Evolutionary conservation across 164 flowering plant genomes (phyloP).

Genomic region (Kalanchoe fedtschenkoi): DNA sequence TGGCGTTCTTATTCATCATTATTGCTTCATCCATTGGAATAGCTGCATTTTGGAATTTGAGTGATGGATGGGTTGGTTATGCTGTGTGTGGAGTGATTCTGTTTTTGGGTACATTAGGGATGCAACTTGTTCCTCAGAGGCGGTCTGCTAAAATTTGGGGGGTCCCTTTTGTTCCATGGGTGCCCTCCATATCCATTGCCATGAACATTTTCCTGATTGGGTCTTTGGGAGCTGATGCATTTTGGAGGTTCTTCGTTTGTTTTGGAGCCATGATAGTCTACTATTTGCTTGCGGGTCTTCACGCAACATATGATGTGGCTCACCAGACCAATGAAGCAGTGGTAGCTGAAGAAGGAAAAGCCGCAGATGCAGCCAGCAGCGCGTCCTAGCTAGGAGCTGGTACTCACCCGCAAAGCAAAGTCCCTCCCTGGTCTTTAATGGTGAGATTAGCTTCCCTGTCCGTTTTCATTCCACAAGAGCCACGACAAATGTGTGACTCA

Average conservation of each 20-base stretch:
- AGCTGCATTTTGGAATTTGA: constrained; percentile 29
- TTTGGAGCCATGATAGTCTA: constrained; percentile 55
- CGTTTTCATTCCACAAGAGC: too few relatives aligned
- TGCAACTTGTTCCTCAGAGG: constrained; percentile 38
- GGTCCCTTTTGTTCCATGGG: constrained; percentile 76
- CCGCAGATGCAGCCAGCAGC: background rate
- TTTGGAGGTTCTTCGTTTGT: constrained; percentile 62
- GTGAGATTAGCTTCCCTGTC: too few relatives aligned
- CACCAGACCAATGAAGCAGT: constrained; percentile 21
- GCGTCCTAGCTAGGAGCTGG: too few relatives aligned
- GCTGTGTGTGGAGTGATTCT: constrained; percentile 30
- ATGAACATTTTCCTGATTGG: constrained; percentile 75
- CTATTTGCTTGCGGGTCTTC: constrained; percentile 62
- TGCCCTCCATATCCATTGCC: constrained; percentile 70
- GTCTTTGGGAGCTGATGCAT: constrained; percentile 51
- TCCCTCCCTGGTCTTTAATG: too few relatives aligned
- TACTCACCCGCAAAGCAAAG: too few relatives aligned
- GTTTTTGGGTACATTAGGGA: constrained; percentile 47
- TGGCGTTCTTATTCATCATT: constrained; percentile 24
- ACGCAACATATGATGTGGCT: constrained; percentile 77
- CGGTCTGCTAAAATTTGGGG: constrained; percentile 62
- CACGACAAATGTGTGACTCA: too few relatives aligned
- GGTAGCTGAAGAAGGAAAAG: constrained; percentile 14
- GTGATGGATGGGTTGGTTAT: constrained; percentile 52
- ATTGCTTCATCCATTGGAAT: constrained; percentile 44